Evolutionary conservation across 805 yeast genomes (phyloP), one percentile per base, ranked within the genome.

Genomic region (Lachancea nothofagi): DNA sequence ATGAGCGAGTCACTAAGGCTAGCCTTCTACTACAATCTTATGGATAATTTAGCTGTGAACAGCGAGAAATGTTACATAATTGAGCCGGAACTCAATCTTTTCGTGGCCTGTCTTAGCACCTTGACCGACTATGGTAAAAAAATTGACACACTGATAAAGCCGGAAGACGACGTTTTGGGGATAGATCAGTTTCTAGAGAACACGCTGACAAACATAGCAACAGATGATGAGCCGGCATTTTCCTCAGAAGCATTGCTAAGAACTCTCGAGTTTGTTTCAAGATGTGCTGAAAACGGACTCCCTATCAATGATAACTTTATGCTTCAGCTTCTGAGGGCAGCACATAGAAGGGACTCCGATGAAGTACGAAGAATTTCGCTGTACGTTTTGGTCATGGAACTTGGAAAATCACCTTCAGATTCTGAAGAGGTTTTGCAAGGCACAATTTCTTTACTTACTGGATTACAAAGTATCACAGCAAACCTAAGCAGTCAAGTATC

Each of bases 21-120:
- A 36, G 65, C 72, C 38, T 83, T 78, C 58, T 86, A 79, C 57
- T 66, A 72, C 40, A 83, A 80, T 35, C 72, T 84, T 1, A 57
- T 75, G 24, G 48, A 53, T 3, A 70, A 59, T 43, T 71, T 80
- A 43, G 47, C 65, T 26, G 48, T 45, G 42, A 51, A 46, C 17
- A 53, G 43, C 10, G 43, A 38, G 19, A 42, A 41, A 22, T 13
- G 35, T 25, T 19, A 34, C 10, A 49, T 42, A 12, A 47, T 69
- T 12, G 77, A 77, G 40, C 70, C 71, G 2, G 80, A 78, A 45
- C 69, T 75, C 45, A 74, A 69, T 32, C 49, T 70, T 14, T 75
- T 77, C 36, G 53, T 81, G 21, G 46, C 51, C 7, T 76, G 77
- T 4, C 50, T 82, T 26, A 57, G 59, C 26, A 51, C 59, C 1